Evolutionary conservation across 495 filamentous ascomycete species (phyloP).

Genomic region (Aspergillus diversus): DNA sequence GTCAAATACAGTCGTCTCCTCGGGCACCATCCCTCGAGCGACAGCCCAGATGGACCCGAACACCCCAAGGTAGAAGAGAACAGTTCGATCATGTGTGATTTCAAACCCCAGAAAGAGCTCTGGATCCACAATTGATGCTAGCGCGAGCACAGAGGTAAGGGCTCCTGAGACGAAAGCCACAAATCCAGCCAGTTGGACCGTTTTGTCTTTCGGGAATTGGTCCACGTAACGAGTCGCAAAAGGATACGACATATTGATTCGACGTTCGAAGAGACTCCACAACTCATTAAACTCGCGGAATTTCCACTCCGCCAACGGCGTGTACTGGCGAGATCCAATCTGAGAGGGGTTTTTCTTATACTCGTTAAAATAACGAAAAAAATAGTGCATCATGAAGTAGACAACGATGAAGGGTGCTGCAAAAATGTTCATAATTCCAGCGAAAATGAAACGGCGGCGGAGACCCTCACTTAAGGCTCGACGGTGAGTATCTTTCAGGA

Average conservation of each 20-base stretch:
- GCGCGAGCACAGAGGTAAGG: slow-evolving; percentile 77
- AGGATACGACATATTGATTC: slow-evolving; percentile 91
- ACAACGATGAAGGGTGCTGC: slow-evolving; percentile 81
- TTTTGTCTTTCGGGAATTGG: slow-evolving; percentile 95
- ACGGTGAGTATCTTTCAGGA: slow-evolving; percentile 81
- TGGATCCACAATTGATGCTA: slow-evolving; percentile 81
- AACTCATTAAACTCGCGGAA: slow-evolving; percentile 99
- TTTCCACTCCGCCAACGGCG: slow-evolving; percentile 94
- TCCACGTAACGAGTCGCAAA: slow-evolving; percentile 91
- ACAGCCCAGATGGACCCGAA: slow-evolving; percentile 81
- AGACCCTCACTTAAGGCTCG: slow-evolving; percentile 75
- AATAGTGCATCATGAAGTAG: slow-evolving; percentile 83
- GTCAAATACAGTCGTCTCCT: slow-evolving; percentile 88
- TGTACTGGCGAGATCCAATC: slow-evolving; percentile 83
- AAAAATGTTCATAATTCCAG: slow-evolving; percentile 83
- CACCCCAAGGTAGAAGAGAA: slow-evolving; percentile 75
- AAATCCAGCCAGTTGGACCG: slow-evolving; percentile 77
- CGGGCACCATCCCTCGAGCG: slow-evolving; percentile 76
- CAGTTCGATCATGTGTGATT: slow-evolving; percentile 80
- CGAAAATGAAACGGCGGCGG: slow-evolving; percentile 74
- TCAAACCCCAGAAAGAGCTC: slow-evolving; percentile 93
- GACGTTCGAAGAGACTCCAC: slow-evolving; percentile 84
- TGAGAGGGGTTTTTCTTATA: slow-evolving; percentile 90
- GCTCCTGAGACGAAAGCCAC: slow-evolving; percentile 87
- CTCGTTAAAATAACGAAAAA: slow-evolving; percentile 93